Evolutionary conservation across 2,329 filamentous ascomycete species (phyloP).

Genomic region (Cladorrhinum sp.): DNA sequence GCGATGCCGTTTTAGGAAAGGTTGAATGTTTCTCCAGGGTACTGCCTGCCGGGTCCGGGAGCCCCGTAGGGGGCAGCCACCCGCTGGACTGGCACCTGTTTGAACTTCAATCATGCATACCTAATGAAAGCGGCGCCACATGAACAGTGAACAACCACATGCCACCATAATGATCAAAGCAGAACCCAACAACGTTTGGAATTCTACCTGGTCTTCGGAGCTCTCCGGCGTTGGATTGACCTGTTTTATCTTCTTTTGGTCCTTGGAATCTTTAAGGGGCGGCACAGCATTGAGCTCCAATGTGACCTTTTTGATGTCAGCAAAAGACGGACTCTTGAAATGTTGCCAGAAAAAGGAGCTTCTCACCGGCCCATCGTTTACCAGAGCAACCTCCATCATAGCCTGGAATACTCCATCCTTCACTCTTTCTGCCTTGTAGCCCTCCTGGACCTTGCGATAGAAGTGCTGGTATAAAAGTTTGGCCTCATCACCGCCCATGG

Average conservation of each 20-base stretch:
- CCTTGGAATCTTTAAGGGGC: slow-evolving; percentile 3
- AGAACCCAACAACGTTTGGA: too few species aligned
- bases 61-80: background rate
- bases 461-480: slow-evolving; percentile 82
- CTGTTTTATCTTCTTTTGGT: slow-evolving; percentile 7
- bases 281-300: slow-evolving; percentile 33
- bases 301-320: slow-evolving; percentile 36
- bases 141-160: too few species aligned
- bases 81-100: too few species aligned
- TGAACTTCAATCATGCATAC: too few species aligned
- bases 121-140: too few species aligned
- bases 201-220: background rate
- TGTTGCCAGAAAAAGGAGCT: background rate
- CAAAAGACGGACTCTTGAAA: background rate
- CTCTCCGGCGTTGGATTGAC: background rate
- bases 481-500: slow-evolving; percentile 74
- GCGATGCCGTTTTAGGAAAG: slow-evolving; percentile 2
- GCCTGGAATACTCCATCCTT: slow-evolving; percentile 97
- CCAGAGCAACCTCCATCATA: slow-evolving; percentile 95
- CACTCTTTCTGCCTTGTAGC: slow-evolving; percentile 71
- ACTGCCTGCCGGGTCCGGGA: background rate
- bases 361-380: slow-evolving; percentile 76
- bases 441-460: slow-evolving; percentile 68
- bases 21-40: background rate
- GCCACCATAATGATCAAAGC: too few species aligned